These are phyloP conservation scores for Colletotrichum gigasporum DNA, from an alignment of 2,329 filamentous ascomycete species.

Conservation along the genomic window DNA sequence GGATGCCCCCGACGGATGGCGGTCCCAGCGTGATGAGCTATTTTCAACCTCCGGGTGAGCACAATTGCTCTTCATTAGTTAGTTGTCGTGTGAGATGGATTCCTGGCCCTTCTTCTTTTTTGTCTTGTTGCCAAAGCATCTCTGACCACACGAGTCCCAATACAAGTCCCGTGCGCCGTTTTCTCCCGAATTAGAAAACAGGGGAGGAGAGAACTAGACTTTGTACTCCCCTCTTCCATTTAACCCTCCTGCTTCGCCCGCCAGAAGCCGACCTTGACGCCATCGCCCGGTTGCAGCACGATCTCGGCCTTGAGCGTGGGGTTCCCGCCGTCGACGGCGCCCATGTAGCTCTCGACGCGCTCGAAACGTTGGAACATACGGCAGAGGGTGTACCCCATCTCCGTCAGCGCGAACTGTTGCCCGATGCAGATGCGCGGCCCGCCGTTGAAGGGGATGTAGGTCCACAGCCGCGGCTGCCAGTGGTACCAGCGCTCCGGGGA, in stretches of 20 bases:
- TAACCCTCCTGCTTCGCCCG: conserved; percentile 46
- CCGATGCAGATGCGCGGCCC: conserved; percentile 80
- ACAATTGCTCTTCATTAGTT: too few species aligned
- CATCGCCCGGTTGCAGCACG: conserved; percentile 66
- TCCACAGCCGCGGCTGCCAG: conserved; percentile 73
- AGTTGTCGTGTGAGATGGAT: too few species aligned
- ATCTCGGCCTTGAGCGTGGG: conserved; percentile 68
- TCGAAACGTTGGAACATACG: conserved; percentile 79
- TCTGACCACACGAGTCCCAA: too few species aligned
- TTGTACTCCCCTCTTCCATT: too few species aligned
- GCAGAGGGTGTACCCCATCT: conserved; percentile 78
- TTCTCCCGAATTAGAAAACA: too few species aligned
- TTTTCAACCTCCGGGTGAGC: background rate
- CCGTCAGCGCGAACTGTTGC: conserved; percentile 83
- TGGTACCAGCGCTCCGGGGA: conserved; percentile 73
- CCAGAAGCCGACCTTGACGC: conserved; percentile 67
- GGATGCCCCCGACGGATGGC: background rate
- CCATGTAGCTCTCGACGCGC: conserved; percentile 67
- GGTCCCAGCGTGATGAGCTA: too few species aligned
- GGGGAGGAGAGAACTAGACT: too few species aligned
- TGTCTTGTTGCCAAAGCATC: too few species aligned
- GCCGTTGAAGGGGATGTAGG: conserved; percentile 80
- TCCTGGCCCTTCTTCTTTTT: too few species aligned
- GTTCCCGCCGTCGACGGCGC: conserved; percentile 60
- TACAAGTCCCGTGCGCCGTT: too few species aligned